These are phyloP conservation scores for Hortiboletus rubellus DNA, from an alignment of 1,284 basidiomycete species.

Conservation along the genomic window DNA sequence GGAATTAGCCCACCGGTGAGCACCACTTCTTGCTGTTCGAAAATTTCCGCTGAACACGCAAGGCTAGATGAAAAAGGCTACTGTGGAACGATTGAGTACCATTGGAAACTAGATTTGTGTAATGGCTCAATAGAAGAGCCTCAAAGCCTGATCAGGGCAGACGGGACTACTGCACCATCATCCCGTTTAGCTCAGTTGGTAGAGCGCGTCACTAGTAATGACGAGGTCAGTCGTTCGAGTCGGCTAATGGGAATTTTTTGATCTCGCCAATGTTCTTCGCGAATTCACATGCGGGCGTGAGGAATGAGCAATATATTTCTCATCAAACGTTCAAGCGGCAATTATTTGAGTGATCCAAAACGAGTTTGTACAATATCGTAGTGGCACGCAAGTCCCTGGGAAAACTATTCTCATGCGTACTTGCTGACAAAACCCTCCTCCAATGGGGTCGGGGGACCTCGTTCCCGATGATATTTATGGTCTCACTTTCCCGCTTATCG, in stretches of 20 bases:
- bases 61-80: conserved; percentile 46
- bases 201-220: conserved; percentile 63
- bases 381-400: no score
- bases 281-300: no score
- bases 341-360: neutral
- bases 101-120: conserved; percentile 23
- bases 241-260: conserved; percentile 46
- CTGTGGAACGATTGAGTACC: conserved; percentile 22
- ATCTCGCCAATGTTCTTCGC: neutral
- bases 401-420: no score
- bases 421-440: no score
- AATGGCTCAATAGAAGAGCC: no score
- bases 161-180: neutral
- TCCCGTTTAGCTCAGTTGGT: conserved; percentile 58
- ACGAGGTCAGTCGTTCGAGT: conserved; percentile 54
- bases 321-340: neutral
- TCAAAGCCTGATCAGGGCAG: no score
- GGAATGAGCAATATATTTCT: no score
- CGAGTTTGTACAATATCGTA: neutral
- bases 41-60: neutral
- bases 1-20: conserved; percentile 72
- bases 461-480: conserved; percentile 17
- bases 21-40: conserved; percentile 3
- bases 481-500: conserved; percentile 11
- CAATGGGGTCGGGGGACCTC: neutral